Evolutionary conservation across 192 early-diverging fungal species (phyloP).

Genomic region (Borealophlyctis nickersoniae): DNA sequence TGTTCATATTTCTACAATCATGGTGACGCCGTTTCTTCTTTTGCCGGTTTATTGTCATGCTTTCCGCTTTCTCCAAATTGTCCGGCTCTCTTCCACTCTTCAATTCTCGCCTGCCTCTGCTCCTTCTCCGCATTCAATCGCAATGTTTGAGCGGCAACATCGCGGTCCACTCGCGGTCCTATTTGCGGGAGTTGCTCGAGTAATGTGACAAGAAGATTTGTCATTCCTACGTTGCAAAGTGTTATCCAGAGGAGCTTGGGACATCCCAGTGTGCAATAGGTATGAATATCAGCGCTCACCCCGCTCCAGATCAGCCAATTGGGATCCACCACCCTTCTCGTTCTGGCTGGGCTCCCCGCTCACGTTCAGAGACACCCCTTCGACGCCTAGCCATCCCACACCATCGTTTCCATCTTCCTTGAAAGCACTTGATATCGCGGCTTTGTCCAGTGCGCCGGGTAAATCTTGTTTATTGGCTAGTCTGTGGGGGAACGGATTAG

Average conservation of each 20-base stretch:
- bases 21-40: too few relatives aligned
- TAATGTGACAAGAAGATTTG: too few relatives aligned
- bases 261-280: not conserved
- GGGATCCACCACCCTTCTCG: not conserved
- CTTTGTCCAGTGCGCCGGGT: not conserved
- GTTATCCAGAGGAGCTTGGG: not conserved
- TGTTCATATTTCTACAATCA: too few relatives aligned
- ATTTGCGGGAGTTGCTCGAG: not conserved
- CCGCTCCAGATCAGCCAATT: not conserved
- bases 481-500: slow-evolving; percentile 1
- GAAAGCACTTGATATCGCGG: not conserved
- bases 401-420: not conserved
- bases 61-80: not conserved
- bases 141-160: not conserved
- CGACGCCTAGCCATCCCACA: not conserved
- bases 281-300: not conserved
- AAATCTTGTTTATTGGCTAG: slow-evolving; percentile 31
- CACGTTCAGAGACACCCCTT: too few relatives aligned
- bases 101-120: not conserved
- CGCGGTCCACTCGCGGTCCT: not conserved
- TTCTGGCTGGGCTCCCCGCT: not conserved
- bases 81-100: not conserved
- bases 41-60: too few relatives aligned
- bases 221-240: not conserved
- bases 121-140: not conserved